Conservation (phyloP, 257 asterid genomes). For the Striga asiatica region DNA sequence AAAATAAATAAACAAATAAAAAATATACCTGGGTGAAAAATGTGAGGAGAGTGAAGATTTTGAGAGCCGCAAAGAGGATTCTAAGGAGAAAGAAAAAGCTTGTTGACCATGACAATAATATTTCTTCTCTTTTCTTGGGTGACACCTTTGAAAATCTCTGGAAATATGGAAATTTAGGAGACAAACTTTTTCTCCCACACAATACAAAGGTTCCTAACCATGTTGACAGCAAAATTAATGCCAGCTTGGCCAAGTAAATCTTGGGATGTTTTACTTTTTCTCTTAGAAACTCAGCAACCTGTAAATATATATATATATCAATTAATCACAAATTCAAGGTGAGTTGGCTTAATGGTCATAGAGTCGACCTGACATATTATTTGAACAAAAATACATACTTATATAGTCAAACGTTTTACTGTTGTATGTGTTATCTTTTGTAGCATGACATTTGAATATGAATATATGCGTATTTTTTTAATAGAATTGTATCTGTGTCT, state of each 20-base stretch:
- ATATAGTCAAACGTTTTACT: too few species aligned
- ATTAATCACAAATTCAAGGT: too few species aligned
- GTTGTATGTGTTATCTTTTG: too few species aligned
- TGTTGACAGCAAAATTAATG: constrained; percentile 34
- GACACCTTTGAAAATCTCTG: constrained; percentile 31
- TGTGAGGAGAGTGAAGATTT: constrained; percentile 27
- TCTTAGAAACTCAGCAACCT: constrained; percentile 29
- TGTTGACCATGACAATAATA: constrained; percentile 37
- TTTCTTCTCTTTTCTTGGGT: constrained; percentile 24
- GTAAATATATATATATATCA: too few species aligned
- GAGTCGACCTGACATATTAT: too few species aligned
- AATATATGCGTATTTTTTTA: too few species aligned
- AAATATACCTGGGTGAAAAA: constrained; percentile 48
- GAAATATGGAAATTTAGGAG: constrained; percentile 33
- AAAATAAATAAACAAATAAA: too few species aligned
- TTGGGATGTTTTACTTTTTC: constrained; percentile 35
- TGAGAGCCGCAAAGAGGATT: constrained; percentile 26
- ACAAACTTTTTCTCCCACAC: constrained; percentile 42
- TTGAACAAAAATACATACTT: too few species aligned
- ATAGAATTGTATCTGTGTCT: too few species aligned
- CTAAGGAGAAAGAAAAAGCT: constrained; percentile 30
- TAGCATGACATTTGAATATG: too few species aligned
- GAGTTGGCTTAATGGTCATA: too few species aligned
- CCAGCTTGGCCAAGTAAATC: constrained; percentile 24
- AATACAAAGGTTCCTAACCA: constrained; percentile 38